phyloP scores from a whole-genome alignment of 352 stramenopile species.

The Plasmopara halstedii region DNA sequence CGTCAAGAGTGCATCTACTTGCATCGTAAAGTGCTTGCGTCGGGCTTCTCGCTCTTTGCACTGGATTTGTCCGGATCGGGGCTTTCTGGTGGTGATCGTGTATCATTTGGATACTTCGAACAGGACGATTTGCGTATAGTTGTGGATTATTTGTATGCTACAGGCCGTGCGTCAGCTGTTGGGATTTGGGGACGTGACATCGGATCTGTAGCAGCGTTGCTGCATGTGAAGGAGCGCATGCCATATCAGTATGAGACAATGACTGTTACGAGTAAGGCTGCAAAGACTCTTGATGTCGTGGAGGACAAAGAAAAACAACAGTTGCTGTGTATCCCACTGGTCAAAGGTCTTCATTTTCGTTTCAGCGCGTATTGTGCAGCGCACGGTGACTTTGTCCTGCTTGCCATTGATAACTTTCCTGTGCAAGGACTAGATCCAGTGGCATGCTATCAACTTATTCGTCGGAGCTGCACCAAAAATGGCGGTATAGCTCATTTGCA shows the following conservation, averaged over 20 bases:
- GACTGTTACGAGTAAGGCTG: constrained; percentile 27
- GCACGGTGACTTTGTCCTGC: constrained; percentile 62
- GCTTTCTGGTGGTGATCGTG: constrained; percentile 48
- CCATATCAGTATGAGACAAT: constrained; percentile 44
- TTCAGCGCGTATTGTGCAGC: constrained; percentile 44
- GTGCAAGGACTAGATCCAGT: constrained; percentile 35
- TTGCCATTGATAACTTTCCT: constrained; percentile 40
- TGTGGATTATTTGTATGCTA: constrained; percentile 64
- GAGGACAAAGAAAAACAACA: constrained; percentile 27
- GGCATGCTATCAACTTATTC: constrained; percentile 34
- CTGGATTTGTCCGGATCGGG: constrained; percentile 70
- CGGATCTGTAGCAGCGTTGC: constrained; percentile 40
- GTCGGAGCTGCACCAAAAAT: constrained; percentile 13
- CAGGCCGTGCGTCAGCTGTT: constrained; percentile 37
- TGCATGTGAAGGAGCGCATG: constrained; percentile 40
- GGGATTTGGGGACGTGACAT: constrained; percentile 65
- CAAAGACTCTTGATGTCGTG: constrained; percentile 37
- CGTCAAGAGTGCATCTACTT: constrained; percentile 72
- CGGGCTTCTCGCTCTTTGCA: constrained; percentile 63
- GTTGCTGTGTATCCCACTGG: constrained; percentile 44
- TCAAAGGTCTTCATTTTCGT: constrained; percentile 39
- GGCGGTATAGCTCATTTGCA: constrained; percentile 12
- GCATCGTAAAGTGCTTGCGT: constrained; percentile 35
- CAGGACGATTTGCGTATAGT: constrained; percentile 48
- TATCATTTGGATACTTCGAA: constrained; percentile 70